Conservation (phyloP, 768 basidiomycete genomes). For the Fibroporia radiculosa region DNA sequence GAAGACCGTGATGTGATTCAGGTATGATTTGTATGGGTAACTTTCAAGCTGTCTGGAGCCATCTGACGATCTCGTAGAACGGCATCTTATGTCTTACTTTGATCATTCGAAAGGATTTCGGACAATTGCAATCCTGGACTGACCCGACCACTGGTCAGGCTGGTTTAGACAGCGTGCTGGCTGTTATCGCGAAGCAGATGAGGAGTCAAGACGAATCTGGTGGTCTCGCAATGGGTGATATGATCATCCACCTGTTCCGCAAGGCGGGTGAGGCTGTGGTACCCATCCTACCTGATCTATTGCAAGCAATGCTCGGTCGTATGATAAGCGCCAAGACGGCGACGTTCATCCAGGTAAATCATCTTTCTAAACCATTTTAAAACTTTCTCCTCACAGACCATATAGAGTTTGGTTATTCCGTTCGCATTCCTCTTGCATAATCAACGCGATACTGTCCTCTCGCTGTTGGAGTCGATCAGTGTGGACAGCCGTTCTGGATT, state of each 20-base stretch:
- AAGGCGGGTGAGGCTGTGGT: conserved; percentile 74
- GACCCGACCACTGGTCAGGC: conserved; percentile 51
- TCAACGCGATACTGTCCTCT: conserved; percentile 73
- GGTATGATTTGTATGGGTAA: conserved; percentile 28
- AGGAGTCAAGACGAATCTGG: conserved; percentile 83
- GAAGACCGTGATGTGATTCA: conserved; percentile 87
- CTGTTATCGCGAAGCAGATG: conserved; percentile 71
- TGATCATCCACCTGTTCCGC: conserved; percentile 88
- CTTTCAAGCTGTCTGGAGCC: not conserved
- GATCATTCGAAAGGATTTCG: conserved; percentile 80
- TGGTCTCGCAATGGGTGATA: conserved; percentile 87
- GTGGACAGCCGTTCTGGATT: conserved; percentile 59
- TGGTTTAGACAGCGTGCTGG: conserved; percentile 70
- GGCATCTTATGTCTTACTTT: conserved; percentile 76
- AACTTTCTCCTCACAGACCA: not conserved
- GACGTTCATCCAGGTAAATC: conserved; percentile 76
- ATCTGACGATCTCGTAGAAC: conserved; percentile 39
- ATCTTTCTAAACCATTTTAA: not conserved
- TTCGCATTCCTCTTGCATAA: conserved; percentile 91
- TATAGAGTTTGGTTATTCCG: conserved; percentile 80
- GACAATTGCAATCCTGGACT: conserved; percentile 73
- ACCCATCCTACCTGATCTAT: conserved; percentile 79
- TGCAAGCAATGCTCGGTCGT: conserved; percentile 75
- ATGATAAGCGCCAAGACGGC: conserved; percentile 85
- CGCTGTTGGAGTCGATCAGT: conserved; percentile 62